Evolutionary conservation across 345 rosid species (phyloP), one percentile per base, ranked within the genome.

Genomic region (Salix suchowensis): DNA sequence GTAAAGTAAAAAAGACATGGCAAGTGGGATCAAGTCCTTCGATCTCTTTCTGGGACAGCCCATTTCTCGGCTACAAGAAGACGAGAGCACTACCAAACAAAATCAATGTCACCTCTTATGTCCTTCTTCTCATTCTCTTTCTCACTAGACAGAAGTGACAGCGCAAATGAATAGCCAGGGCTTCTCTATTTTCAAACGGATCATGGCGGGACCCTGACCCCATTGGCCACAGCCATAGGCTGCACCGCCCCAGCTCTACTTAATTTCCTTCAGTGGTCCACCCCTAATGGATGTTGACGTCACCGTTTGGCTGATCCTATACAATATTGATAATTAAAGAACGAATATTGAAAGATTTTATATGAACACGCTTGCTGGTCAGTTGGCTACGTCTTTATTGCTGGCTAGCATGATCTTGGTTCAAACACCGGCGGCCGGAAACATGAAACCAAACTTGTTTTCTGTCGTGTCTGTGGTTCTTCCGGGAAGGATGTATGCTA

Each of bases 81-180:
- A 74, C 3, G 21, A 68, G 70, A 58, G 69, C 61, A 75, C 58
- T 21, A 26, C 34, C 72, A 42, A 42, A 74, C 26, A 44, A 32
- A 44, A 68, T 52, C 67, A 32, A 61, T 42, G 71, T 78, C 76
- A 34, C 61, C 67, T 39, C 67, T 61, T 12, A 16, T 52, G 34
- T 66, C 21, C 16, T 30, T 7, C 34, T 32, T 26, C 4, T 5
- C 58, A 24, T 37, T 26, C 19, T 11, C 34, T 65, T 26, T 36
- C 7, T n/a, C 60, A 26, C 44, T 19, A 28, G 65, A 64, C 50
- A 71, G 65, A 46, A 68, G 40, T 42, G 77, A 68, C 61, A 23
- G 60, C n/a, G 60, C 74, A 74, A 71, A 76, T 84, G 73, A 82
- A 82, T 76, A 74, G 40, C 30, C 23, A 68, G 60, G 75, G 83